Conservation (phyloP, 345 rosid genomes). For the Bruguiera parviflora region DNA sequence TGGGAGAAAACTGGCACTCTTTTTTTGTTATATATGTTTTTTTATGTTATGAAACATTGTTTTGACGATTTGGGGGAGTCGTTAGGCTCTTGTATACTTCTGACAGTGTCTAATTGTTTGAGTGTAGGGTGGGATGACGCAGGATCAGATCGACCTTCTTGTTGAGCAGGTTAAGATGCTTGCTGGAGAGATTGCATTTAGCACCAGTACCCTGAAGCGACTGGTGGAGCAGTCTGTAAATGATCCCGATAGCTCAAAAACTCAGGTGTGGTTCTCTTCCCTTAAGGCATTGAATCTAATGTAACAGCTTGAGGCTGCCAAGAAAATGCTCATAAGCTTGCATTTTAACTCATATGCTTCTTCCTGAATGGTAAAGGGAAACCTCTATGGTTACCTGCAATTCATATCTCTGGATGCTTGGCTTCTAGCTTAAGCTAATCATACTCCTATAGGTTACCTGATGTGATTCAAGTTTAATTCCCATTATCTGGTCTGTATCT, state of each 20-base stretch:
- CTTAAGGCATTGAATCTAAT: background rate
- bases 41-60: too few relatives aligned
- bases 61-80: too few relatives aligned
- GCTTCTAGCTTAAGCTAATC: background rate
- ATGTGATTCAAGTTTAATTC: background rate
- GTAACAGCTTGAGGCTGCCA: background rate
- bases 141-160: conserved; percentile 95
- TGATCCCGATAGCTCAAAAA: conserved; percentile 82
- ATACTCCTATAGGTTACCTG: background rate
- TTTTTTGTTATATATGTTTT: too few relatives aligned
- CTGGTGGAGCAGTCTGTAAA: conserved; percentile 77
- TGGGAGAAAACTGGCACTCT: too few relatives aligned
- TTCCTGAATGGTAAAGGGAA: background rate
- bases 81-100: background rate
- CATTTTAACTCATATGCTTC: background rate
- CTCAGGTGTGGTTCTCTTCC: conserved; percentile 49
- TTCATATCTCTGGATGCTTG: background rate
- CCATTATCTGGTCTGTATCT: too few relatives aligned
- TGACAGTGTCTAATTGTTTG: background rate
- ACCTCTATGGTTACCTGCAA: background rate
- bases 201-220: conserved; percentile 94
- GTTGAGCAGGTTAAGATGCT: conserved; percentile 99
- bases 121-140: conserved; percentile 65
- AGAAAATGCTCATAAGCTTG: background rate
- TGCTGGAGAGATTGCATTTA: conserved; percentile 95